Base-by-base conservation (phyloP, 768 basidiomycete species). In the Boletellus ananiceps region DNA sequence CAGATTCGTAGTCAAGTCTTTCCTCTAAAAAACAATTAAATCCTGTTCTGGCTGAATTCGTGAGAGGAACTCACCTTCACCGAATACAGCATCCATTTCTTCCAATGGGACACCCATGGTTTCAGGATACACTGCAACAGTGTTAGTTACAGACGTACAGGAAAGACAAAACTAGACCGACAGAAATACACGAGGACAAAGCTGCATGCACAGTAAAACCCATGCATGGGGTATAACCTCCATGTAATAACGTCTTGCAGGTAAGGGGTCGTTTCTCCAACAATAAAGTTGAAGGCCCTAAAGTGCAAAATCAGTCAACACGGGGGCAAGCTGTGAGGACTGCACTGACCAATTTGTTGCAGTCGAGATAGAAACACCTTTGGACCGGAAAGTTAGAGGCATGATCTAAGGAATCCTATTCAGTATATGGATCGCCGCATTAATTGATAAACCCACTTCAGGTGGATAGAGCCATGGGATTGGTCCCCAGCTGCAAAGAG, bases 151-250 rank as follows among this genome's bases (percentile, higher is more conserved):
- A 40, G 8, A 42, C 33, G 40, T 7, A 43, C 8, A 8, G 3
- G 7, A 25, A 33, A 32, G 14, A 23, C 19, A 4, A 36, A 46
- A 38, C n/a, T 23, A 48, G 3, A 76, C 86, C 56, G 62, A 92
- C 82, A 68, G 69, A 90, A 88, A 67, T 88, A 91, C 5, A 93
- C 88, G 38, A 93, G 72, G 40, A 95, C 71, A 63, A 94, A 89
- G 61, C 90, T 90, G 60, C 88, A 84, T 8, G 80, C 80, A 64
- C 92, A 93, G 69, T 92, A 93, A 71, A 92, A 92, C 19, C 86
- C 91, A 58, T 95, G 93, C 92, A 97, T 94, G 0, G 91, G 90
- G 70, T 97, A 96, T 47, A 97, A 66, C 40, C 88, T 78, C 93
- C 94, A 98, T 36, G 78, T 78, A 57, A 97, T 95, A 18, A 79